Conservation (phyloP, 164 flowering plant genomes). For the Vitis rupestris region DNA sequence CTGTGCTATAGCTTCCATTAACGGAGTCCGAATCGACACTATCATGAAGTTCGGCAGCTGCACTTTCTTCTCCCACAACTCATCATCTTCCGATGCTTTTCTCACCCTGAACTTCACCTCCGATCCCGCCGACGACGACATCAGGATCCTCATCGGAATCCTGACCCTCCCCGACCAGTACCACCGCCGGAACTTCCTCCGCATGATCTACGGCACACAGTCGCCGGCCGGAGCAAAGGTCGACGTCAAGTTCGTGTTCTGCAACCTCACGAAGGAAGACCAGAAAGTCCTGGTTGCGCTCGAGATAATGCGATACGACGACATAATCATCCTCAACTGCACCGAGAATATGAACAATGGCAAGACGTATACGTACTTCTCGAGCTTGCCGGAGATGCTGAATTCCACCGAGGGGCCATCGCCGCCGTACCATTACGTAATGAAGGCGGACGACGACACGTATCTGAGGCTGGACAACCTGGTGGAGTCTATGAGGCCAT, state of each 20-base stretch:
- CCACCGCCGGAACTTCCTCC: conserved; percentile 69
- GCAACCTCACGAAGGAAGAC: conserved; percentile 82
- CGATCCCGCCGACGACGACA: conserved; percentile 21
- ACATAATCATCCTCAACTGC: conserved; percentile 76
- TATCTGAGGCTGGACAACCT: conserved; percentile 46
- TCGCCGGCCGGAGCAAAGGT: conserved; percentile 35
- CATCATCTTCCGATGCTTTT: conserved; percentile 1
- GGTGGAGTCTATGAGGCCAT: conserved; percentile 49
- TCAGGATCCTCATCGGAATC: conserved; percentile 72
- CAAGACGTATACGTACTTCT: conserved; percentile 76
- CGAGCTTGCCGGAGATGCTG: conserved; percentile 65
- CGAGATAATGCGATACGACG: conserved; percentile 81
- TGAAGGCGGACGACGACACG: conserved; percentile 74
- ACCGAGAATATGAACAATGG: conserved; percentile 81
- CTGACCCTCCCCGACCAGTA: conserved; percentile 72
- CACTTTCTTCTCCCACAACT: conserved; percentile 19
- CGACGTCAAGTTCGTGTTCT: conserved; percentile 81
- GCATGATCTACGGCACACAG: conserved; percentile 73
- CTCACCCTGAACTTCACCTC: not conserved
- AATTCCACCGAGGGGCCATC: conserved; percentile 13
- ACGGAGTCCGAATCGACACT: conserved; percentile 54
- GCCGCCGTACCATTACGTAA: conserved; percentile 76
- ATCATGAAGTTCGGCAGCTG: conserved; percentile 41
- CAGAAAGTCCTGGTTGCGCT: conserved; percentile 66
- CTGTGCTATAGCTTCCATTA: conserved; percentile 63